These are phyloP conservation scores for Blepharisma stoltei DNA, from an alignment of 73 alveolate species.

Conservation along the genomic window DNA sequence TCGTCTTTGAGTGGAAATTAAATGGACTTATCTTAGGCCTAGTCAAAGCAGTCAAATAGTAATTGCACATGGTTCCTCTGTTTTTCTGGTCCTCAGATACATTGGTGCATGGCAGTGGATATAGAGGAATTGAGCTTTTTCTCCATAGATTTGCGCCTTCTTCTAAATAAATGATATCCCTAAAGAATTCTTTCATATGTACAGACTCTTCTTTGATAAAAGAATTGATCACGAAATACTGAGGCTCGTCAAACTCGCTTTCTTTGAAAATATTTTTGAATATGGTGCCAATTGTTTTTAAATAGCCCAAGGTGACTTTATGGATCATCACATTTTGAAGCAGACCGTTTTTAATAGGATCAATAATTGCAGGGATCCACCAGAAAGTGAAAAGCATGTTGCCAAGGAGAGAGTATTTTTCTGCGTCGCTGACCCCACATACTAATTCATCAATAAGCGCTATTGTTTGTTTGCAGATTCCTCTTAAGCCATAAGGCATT, in stretches of 20 bases:
- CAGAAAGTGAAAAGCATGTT: neutral
- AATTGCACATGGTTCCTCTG: neutral
- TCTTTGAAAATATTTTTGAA: conserved; percentile 24
- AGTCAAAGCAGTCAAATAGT: neutral
- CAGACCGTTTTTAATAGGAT: conserved; percentile 12
- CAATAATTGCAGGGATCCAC: conserved; percentile 29
- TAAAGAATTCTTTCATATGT: neutral
- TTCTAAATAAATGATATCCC: conserved; percentile 16
- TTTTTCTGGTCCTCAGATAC: neutral
- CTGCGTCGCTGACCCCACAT: neutral
- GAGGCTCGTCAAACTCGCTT: conserved; percentile 26
- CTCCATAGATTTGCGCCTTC: neutral
- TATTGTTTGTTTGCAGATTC: conserved; percentile 7
- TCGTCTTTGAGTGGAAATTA: neutral
- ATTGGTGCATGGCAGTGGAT: neutral
- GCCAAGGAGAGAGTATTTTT: neutral
- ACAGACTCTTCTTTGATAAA: neutral
- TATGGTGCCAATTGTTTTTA: conserved; percentile 3
- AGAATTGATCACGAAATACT: conserved; percentile 7
- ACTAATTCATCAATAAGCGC: neutral
- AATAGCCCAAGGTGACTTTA: neutral
- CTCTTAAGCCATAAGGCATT: conserved; percentile 21
- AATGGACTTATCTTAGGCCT: neutral
- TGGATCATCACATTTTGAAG: conserved; percentile 21
- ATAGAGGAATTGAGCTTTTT: neutral